Evolutionary conservation across 2,329 filamentous ascomycete genomes (phyloP).

Genomic region (Colletotrichum paranaense): DNA sequence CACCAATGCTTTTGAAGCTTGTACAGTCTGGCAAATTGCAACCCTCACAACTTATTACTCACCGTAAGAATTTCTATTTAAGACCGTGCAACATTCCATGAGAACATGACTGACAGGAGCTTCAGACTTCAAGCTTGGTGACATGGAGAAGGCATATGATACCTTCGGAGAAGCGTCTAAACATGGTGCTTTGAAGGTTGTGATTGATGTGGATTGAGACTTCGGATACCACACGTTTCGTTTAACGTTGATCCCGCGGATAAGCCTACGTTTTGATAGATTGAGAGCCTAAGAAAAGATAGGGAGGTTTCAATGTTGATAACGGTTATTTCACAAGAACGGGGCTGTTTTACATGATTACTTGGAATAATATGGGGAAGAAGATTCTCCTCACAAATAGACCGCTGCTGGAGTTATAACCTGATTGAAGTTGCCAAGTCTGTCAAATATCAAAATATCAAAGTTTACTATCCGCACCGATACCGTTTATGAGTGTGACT

Average conservation of each 20-base stretch:
- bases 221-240: neutral
- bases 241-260: neutral
- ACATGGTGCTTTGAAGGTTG: slow-evolving; percentile 55
- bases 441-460: neutral
- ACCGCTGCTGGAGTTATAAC: neutral
- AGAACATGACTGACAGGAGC: neutral
- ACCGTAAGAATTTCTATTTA: slow-evolving; percentile 45
- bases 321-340: too few relatives aligned
- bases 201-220: slow-evolving; percentile 46
- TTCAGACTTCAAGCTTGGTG: slow-evolving; percentile 52
- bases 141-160: slow-evolving; percentile 56
- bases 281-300: too few relatives aligned
- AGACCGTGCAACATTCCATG: too few relatives aligned
- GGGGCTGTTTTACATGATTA: too few relatives aligned
- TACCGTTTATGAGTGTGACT: neutral
- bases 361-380: too few relatives aligned
- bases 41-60: slow-evolving; percentile 56
- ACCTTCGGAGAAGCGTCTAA: slow-evolving; percentile 55
- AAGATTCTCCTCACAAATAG: too few relatives aligned
- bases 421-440: neutral
- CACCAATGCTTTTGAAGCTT: slow-evolving; percentile 60
- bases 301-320: too few relatives aligned
- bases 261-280: too few relatives aligned
- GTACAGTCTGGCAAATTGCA: slow-evolving; percentile 54
- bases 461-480: neutral